Base-by-base conservation (phyloP, 2,329 filamentous ascomycete species). In the Colletotrichum horii region DNA sequence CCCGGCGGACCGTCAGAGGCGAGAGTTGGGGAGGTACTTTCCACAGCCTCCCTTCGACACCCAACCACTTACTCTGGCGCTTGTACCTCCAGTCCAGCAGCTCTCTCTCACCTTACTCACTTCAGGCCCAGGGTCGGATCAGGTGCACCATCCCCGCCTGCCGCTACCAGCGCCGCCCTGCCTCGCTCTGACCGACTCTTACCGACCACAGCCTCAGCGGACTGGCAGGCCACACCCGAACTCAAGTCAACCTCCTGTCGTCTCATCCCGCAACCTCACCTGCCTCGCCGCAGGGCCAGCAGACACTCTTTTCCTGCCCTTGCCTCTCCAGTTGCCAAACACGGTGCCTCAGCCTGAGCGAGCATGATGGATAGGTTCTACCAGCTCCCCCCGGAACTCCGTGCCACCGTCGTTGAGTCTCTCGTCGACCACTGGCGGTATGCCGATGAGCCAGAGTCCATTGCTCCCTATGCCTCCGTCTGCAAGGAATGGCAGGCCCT, bases 401-500 rank as follows among this genome's bases (percentile, higher is more conserved):
- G 77, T 70, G 74, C 66, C 66, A 55, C 71, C 66, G 66, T 78
- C 67, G 65, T 60, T 60, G 60, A 69, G 38, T 28, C 76, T 75
- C 71, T 75, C n/a, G 66, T 80, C 72, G 69, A 77, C 70, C 32
- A 56, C 34, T 80, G 78, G 78, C 36, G 60, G 12, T 56, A 75
- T 9, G 68, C 76, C 19, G 77, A 79, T 19, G 76, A 78, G 11
- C 38, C 66, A 60, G 71, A 66, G 8, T 74, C 71, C 52, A 66
- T 76, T 52, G 71, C 79, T 12, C 72, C 71, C 32, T 80, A 80
- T 55, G 81, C 80, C 28, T 76, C 78, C 16, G 80, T 82, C 64
- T 80, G 79, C 72, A 66, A 67, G 61, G 78, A 80, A 24, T 82
- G 81, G 81, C 79, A 80, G 15, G 77, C 74, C 15, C 72, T 77